Percentiles rank a stretch among this genome's conserved stretches.
phyloP scores from a whole-genome alignment of 441 rosid species.

The Gossypium laxum region DNA sequence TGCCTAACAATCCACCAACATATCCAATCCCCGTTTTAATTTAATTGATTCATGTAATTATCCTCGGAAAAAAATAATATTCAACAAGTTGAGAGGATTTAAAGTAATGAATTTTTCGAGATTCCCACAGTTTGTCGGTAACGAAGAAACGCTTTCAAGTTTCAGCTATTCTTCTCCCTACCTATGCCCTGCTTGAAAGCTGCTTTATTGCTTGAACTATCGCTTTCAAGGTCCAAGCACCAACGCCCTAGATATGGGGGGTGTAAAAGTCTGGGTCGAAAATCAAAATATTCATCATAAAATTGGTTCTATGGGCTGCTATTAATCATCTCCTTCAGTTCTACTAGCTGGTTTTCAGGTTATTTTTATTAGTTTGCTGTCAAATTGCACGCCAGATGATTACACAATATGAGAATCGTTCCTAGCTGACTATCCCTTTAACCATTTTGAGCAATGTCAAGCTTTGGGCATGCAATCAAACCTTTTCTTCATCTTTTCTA shows the following conservation, averaged over 20 bases:
- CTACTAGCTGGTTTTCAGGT: neutral
- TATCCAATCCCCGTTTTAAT: too few species aligned
- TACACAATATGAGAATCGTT: too few species aligned
- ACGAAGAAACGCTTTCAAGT: neutral
- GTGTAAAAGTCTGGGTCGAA: neutral
- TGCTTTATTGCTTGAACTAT: conserved; percentile 11
- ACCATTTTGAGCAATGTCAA: too few species aligned
- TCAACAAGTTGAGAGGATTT: too few species aligned
- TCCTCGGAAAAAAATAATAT: too few species aligned
- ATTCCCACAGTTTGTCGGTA: neutral
- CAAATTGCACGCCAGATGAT: too few species aligned
- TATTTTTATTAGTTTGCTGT: neutral
- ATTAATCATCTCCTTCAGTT: neutral
- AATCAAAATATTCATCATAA: neutral
- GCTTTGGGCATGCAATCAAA: too few species aligned
- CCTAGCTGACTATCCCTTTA: too few species aligned
- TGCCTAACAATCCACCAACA: too few species aligned
- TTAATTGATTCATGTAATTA: too few species aligned
- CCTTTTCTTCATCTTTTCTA: too few species aligned
- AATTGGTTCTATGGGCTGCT: neutral
- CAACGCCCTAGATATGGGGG: neutral
- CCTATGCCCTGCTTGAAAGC: neutral
- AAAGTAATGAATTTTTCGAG: too few species aligned
- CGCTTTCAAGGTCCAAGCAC: conserved; percentile 12
- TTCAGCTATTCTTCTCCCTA: neutral